Percentiles rank a stretch among this genome's conserved stretches.
Evolutionary conservation across 2,329 filamentous ascomycete species (phyloP).

Genomic region (Lachnellula cervina): DNA sequence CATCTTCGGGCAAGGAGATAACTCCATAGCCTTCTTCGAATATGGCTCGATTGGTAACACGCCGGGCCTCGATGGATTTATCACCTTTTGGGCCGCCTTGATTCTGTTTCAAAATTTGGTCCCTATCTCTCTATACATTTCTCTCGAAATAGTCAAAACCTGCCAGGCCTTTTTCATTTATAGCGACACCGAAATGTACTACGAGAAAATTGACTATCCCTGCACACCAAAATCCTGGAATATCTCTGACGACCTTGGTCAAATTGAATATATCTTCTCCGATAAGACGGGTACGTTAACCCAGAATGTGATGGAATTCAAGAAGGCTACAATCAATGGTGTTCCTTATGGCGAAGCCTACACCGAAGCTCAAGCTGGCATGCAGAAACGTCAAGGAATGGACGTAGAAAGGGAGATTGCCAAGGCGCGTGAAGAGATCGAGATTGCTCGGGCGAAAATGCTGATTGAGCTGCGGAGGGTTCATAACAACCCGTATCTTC

Average conservation of each 20-base stretch:
- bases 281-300: slow-evolving; percentile 89
- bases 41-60: slow-evolving; percentile 74
- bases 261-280: slow-evolving; percentile 98
- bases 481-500: slow-evolving; percentile 85
- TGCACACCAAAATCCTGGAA: slow-evolving; percentile 99
- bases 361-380: slow-evolving; percentile 91
- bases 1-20: slow-evolving; percentile 69
- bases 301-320: slow-evolving; percentile 98
- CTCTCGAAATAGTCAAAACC: slow-evolving; percentile 90
- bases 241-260: slow-evolving; percentile 94
- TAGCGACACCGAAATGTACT: slow-evolving; percentile 95
- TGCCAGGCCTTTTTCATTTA: slow-evolving; percentile 96
- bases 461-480: slow-evolving; percentile 67
- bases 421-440: slow-evolving; percentile 71
- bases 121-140: slow-evolving; percentile 96
- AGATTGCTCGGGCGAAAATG: slow-evolving; percentile 67
- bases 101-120: slow-evolving; percentile 99
- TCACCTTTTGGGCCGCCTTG: slow-evolving; percentile 92
- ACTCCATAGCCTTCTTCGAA: slow-evolving; percentile 78
- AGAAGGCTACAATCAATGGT: slow-evolving; percentile 96
- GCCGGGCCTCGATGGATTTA: slow-evolving; percentile 77
- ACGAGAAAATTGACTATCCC: slow-evolving; percentile 86
- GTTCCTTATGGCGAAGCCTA: slow-evolving; percentile 95
- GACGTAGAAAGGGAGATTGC: slow-evolving; percentile 78
- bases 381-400: slow-evolving; percentile 87